Conservation (phyloP, 768 basidiomycete species). For the Rhizopogon roseolus region DNA sequence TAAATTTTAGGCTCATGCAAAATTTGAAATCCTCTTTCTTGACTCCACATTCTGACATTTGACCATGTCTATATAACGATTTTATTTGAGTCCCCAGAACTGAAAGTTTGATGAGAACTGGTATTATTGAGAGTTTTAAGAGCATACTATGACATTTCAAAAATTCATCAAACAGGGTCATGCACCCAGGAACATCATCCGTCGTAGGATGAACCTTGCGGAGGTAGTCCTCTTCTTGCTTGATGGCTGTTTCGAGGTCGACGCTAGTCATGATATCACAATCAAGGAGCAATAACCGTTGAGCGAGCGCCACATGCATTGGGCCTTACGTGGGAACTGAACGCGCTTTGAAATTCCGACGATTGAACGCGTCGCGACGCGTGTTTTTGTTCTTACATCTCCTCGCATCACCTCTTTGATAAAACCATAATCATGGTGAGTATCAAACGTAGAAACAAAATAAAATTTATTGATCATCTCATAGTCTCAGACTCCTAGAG, state of each 20-base stretch:
- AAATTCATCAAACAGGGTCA: constrained; percentile 69
- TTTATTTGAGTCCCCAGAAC: constrained; percentile 78
- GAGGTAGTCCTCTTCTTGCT: constrained; percentile 67
- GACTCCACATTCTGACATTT: constrained; percentile 59
- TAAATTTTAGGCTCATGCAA: constrained; percentile 78
- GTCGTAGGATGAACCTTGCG: constrained; percentile 63
- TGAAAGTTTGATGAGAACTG: constrained; percentile 26
- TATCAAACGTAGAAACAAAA: neutral
- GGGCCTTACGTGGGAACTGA: constrained; percentile 3
- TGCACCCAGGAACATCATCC: constrained; percentile 80
- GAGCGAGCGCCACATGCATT: no score
- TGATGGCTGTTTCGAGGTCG: constrained; percentile 51
- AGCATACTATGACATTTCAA: constrained; percentile 62
- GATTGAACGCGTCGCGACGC: constrained; percentile 43
- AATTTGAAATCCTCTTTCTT: constrained; percentile 95
- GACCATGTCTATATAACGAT: constrained; percentile 84
- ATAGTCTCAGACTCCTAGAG: constrained; percentile 42
- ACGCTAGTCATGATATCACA: constrained; percentile 28
- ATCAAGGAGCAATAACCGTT: neutral
- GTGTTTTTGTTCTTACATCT: constrained; percentile 21
- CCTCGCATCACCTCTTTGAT: constrained; percentile 3
- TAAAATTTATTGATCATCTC: neutral
- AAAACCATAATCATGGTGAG: constrained; percentile 34
- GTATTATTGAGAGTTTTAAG: neutral
- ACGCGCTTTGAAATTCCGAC: constrained; percentile 43